Base-by-base conservation (phyloP, 2,329 filamentous ascomycete species). In the Tolypocladium guangdongense region DNA sequence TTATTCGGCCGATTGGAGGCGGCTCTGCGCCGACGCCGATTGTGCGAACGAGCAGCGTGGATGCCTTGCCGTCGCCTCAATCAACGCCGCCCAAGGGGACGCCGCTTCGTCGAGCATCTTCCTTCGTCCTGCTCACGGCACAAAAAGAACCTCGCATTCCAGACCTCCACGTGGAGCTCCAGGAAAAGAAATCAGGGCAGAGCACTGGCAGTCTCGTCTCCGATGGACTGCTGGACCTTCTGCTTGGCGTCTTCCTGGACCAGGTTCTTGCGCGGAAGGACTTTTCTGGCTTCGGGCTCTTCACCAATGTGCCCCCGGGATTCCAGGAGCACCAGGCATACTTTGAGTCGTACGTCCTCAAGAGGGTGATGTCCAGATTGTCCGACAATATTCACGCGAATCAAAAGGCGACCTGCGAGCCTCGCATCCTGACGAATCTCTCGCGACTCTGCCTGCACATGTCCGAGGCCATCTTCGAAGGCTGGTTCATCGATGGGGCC, bases 251-350 rank as follows among this genome's bases (percentile, higher is more conserved):
- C 0, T 95, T 96, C 63, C 78, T 87, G 50, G 91, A 96, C 62
- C 90, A 97, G 61, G 73, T 97, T 0, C 81, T 96, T 43, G 80
- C 79, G 33, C 84, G 90, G 30, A 96, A 96, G 65, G 93, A 99
- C 52, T 99, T 97, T 64, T 78, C 86, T 3, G 92, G 93, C 0
- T 87, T 99, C 52, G 84, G 86, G 0, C 72, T 99, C 11, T 95
- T 89, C 63, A 74, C 88, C 52, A 96, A 93, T 66, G 87, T 92
- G 0, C 93, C 95, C 1, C 90, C 93, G 0, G 91, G 92, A 0
- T 96, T 95, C 63, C 83, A 92, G 60, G 93, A 97, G 65, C 90
- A 97, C 60, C 91, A 96, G 63, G 90, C 90, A 0, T 95, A 91
- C 66, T 96, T 99, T 59, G 90, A 95, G 64, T 95, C 93, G 0